phyloP scores from a whole-genome alignment of 257 asterid genomes.

The Lithospermum erythrorhizon region DNA sequence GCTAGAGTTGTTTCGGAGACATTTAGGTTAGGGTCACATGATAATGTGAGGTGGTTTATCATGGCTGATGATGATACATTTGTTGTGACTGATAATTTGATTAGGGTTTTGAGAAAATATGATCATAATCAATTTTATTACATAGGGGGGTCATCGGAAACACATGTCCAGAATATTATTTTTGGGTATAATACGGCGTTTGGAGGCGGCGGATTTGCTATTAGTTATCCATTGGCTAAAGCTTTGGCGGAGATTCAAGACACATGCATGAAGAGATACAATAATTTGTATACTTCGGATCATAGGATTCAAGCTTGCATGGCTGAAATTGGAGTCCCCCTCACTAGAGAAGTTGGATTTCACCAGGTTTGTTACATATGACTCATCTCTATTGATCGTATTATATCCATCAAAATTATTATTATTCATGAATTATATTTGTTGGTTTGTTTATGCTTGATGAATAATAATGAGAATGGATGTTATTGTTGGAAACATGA shows the following conservation, averaged over 20 bases:
- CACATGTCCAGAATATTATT: conserved; percentile 24
- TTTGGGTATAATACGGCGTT: conserved; percentile 35
- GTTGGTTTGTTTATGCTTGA: too few species aligned
- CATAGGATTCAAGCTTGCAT: conserved; percentile 34
- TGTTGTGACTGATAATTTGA: conserved; percentile 28
- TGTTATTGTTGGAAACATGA: too few species aligned
- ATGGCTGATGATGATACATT: conserved; percentile 37
- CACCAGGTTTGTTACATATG: conserved; percentile 12
- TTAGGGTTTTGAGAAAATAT: conserved; percentile 25
- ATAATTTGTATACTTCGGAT: conserved; percentile 30
- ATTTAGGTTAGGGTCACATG: conserved; percentile 13
- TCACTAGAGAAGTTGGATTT: conserved; percentile 28
- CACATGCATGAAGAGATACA: conserved; percentile 22
- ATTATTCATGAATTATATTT: too few species aligned
- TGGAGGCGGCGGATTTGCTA: conserved; percentile 38
- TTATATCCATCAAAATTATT: too few species aligned
- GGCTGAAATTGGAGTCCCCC: conserved; percentile 32
- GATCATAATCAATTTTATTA: conserved; percentile 30
- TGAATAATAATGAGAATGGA: too few species aligned
- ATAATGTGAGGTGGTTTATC: conserved; percentile 33
- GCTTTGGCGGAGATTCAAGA: conserved; percentile 31
- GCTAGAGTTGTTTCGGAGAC: conserved; percentile 23
- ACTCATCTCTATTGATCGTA: too few species aligned
- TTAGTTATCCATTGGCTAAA: conserved; percentile 29
- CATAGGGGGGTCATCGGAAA: conserved; percentile 29